Conservation (phyloP, 2,329 filamentous ascomycete species). For the Graphilbum sp. region DNA sequence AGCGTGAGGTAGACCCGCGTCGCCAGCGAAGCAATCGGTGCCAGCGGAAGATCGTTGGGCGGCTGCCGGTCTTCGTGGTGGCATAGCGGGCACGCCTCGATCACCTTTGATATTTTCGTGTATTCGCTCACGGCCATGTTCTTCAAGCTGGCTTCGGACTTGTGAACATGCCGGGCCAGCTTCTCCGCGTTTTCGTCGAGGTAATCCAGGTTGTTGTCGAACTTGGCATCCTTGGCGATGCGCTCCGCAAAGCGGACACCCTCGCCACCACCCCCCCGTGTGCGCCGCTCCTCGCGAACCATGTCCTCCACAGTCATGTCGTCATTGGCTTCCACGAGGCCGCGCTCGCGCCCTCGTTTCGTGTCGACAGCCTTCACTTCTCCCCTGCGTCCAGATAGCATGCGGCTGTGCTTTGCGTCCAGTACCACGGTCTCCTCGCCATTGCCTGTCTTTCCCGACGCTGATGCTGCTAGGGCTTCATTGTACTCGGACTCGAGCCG, state of each 20-base stretch:
- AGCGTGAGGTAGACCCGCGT: conserved; percentile 81
- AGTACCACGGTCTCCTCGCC: conserved; percentile 59
- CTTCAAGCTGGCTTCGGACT: conserved; percentile 73
- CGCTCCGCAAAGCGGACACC: conserved; percentile 72
- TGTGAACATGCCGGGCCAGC: conserved; percentile 73
- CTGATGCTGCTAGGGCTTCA: conserved; percentile 47
- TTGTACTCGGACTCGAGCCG: conserved; percentile 76
- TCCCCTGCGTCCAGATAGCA: conserved; percentile 55
- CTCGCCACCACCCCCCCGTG: conserved; percentile 66
- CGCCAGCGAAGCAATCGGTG: conserved; percentile 71
- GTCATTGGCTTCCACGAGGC: conserved; percentile 75
- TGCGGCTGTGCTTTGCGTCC: conserved; percentile 74
- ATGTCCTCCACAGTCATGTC: conserved; percentile 96
- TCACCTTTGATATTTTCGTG: conserved; percentile 71
- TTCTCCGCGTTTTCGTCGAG: conserved; percentile 93
- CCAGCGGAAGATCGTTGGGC: conserved; percentile 51
- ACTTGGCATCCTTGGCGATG: conserved; percentile 85
- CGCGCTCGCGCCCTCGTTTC: conserved; percentile 70
- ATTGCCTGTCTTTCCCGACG: conserved; percentile 20
- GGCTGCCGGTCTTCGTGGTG: conserved; percentile 67
- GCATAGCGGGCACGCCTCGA: conserved; percentile 81
- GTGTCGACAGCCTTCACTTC: conserved; percentile 69
- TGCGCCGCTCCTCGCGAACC: conserved; percentile 85
- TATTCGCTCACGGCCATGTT: conserved; percentile 78
- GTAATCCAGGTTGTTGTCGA: conserved; percentile 86